Conservation (phyloP, 1,139 yeast species). For the Sugiyamaella grinbergsii region DNA sequence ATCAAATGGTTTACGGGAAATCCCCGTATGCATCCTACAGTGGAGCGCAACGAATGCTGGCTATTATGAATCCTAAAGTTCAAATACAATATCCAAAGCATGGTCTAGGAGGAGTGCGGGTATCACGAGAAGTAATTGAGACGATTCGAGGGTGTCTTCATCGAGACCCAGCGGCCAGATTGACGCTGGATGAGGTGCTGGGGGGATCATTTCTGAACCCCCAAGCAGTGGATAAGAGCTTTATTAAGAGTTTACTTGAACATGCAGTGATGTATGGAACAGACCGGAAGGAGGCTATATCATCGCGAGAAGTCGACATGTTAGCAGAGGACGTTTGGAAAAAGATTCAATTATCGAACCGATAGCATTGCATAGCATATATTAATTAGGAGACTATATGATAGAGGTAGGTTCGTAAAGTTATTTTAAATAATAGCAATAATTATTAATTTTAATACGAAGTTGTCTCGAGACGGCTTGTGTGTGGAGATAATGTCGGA, state of each 20-base stretch:
- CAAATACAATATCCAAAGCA: slow-evolving; percentile 66
- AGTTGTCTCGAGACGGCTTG: too few relatives aligned
- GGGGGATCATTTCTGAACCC: slow-evolving; percentile 70
- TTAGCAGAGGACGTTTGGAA: slow-evolving; percentile 58
- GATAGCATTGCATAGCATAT: slow-evolving; percentile 4
- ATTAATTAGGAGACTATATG: too few relatives aligned
- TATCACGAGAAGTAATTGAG: slow-evolving; percentile 70
- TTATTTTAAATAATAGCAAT: too few relatives aligned
- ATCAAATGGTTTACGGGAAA: slow-evolving; percentile 91
- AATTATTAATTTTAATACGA: too few relatives aligned
- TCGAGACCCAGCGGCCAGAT: slow-evolving; percentile 70
- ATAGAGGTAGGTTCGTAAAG: too few relatives aligned
- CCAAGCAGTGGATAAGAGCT: slow-evolving; percentile 64
- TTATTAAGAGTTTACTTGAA: slow-evolving; percentile 69
- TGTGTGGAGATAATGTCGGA: too few relatives aligned
- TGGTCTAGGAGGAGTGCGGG: slow-evolving; percentile 63
- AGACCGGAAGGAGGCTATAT: slow-evolving; percentile 46
- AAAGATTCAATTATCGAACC: slow-evolving; percentile 27
- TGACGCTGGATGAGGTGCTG: slow-evolving; percentile 65
- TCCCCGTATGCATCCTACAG: slow-evolving; percentile 87
- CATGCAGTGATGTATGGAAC: slow-evolving; percentile 74
- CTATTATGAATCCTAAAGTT: slow-evolving; percentile 86
- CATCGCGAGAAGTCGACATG: slow-evolving; percentile 47
- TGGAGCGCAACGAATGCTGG: slow-evolving; percentile 78
- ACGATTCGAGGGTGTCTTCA: slow-evolving; percentile 71